Conservation (phyloP, 2,329 filamentous ascomycete genomes). For the Phyllachora maydis region DNA sequence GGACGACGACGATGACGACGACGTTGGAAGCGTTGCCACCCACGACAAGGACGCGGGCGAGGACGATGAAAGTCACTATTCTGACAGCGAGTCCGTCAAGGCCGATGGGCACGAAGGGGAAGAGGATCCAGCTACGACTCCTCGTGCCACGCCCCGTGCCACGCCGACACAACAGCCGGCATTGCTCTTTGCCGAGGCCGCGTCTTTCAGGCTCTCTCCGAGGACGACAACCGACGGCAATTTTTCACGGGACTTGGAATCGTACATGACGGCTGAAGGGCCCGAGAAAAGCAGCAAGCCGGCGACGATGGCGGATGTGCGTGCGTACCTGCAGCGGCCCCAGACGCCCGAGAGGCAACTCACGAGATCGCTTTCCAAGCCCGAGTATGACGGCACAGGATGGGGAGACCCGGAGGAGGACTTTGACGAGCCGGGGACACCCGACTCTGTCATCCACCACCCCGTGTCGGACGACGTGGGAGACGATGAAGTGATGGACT, state of each 20-base stretch:
- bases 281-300: slow-evolving; percentile 12
- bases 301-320: slow-evolving; percentile 15
- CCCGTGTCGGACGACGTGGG: slow-evolving; percentile 28
- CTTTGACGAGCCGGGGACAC: slow-evolving; percentile 47
- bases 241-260: slow-evolving; percentile 20
- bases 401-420: slow-evolving; percentile 35
- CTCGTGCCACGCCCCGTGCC: slow-evolving; percentile 21
- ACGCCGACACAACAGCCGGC: no score
- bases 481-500: slow-evolving; percentile 25
- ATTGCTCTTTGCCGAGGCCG: slow-evolving; percentile 6
- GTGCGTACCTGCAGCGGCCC: slow-evolving; percentile 18
- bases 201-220: slow-evolving; percentile 16
- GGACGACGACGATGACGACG: slow-evolving; percentile 10
- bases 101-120: slow-evolving; percentile 8
- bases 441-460: slow-evolving; percentile 79
- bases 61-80: slow-evolving; percentile 35
- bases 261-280: slow-evolving; percentile 17
- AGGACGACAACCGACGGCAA: not conserved
- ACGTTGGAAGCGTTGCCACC: no score
- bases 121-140: slow-evolving; percentile 30
- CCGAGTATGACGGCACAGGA: slow-evolving; percentile 41
- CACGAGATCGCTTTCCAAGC: slow-evolving; percentile 23
- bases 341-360: slow-evolving; percentile 25
- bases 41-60: no score
- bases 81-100: slow-evolving; percentile 12